Conservation (phyloP, 73 alveolate species). For the Durusdinium trenchii region DNA sequence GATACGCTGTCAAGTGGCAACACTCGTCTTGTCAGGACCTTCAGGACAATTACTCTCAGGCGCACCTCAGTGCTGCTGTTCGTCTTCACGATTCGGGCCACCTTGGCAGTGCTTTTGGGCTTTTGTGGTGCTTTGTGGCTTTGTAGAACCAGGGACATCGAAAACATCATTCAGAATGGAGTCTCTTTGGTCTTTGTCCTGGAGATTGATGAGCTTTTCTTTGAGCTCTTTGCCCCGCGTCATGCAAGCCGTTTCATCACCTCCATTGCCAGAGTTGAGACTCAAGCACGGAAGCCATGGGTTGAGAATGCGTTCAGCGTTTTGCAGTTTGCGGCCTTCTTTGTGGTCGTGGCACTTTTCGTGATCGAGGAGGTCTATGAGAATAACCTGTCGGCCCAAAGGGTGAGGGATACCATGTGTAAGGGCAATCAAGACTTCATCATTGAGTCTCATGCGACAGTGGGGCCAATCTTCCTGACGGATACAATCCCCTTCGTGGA, state of each 20-base stretch:
- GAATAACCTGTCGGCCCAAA: constrained; percentile 7
- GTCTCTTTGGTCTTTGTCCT: constrained; percentile 65
- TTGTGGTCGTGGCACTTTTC: background rate
- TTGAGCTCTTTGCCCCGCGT: constrained; percentile 40
- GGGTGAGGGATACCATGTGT: constrained; percentile 53
- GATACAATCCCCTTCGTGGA: constrained; percentile 51
- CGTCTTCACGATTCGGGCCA: background rate
- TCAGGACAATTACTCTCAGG: background rate
- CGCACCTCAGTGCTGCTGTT: background rate
- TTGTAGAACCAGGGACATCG: constrained; percentile 45
- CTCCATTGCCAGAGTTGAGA: constrained; percentile 16
- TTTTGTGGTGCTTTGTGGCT: constrained; percentile 52
- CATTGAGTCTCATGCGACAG: constrained; percentile 46
- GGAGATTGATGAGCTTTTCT: constrained; percentile 66
- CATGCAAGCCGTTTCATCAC: constrained; percentile 11
- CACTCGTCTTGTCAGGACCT: background rate
- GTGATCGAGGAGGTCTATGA: background rate
- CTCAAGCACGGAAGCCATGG: constrained; percentile 26
- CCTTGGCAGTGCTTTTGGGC: constrained; percentile 30
- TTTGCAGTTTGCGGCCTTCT: background rate
- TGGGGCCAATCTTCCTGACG: constrained; percentile 67
- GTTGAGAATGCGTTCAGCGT: background rate
- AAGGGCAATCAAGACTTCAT: constrained; percentile 66
- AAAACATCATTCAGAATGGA: constrained; percentile 62
- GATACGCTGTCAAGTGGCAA: too few relatives aligned